Evolutionary conservation across 192 early-diverging fungal species (phyloP), one percentile per base, ranked within the genome.

Genomic region (Piromyces sp.): DNA sequence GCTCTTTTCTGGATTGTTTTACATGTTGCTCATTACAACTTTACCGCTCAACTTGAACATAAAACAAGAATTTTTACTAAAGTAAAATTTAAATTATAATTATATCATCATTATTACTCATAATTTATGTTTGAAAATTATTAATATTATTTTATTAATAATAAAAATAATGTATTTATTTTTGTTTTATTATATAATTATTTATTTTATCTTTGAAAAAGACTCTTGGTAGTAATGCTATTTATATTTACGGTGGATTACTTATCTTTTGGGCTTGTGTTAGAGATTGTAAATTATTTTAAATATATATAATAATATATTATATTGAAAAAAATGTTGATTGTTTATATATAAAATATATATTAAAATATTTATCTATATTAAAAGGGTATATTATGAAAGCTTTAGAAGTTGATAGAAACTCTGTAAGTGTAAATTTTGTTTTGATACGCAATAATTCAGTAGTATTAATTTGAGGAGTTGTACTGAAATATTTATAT

Each of bases 191-290:
- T 33, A 33, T 33, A 6, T 33, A 6, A 33, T 6, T 6, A 33
- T 33, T 33, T 33, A 33, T 33, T 33, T 9, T 33, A 33, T 33
- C 9, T 38, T 83, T 82, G 30, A 58, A 3, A 82, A 14, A 88
- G 87, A 79, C 83, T 29, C 80, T 91, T 30, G 86, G 90, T 29
- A 84, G 84, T 30, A 83, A 87, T 29, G 90, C 90, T n/a, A 83
- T 91, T 5, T 91, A 91, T 86, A 82, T 84, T 30, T 91, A 91
- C 42, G 90, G 89, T 3, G 86, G 88, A 29, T 91, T 89, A 80
- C 81, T 91, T 79, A 79, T 91, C 79, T 79, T 85, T 16, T 89
- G 87, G 58, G 90, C 90, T 30, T 80, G 89, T 30, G 79, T 90
- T 29, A 85, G 90, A 79, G 90, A 91, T 80, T 88, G 89, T 79